Conservation (phyloP, 768 basidiomycete genomes). For the Auricularia cornea region DNA sequence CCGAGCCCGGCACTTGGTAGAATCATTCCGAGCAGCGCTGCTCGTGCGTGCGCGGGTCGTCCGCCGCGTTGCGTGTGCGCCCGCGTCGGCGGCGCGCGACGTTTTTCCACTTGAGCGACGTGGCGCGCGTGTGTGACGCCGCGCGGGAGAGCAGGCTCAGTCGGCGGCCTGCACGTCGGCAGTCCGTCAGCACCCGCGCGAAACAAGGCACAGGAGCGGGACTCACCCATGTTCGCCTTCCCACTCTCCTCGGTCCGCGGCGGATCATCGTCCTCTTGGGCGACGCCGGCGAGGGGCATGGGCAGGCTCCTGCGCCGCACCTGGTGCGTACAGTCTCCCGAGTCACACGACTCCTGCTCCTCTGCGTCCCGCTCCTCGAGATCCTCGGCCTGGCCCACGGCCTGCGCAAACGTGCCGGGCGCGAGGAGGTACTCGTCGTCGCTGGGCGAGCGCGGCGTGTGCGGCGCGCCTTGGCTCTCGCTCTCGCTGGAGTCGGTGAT, state of each 20-base stretch:
- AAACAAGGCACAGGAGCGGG: not conserved
- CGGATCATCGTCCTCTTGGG: not conserved
- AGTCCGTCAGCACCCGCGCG: not conserved
- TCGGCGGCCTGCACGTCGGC: not conserved
- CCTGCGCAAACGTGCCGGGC: not conserved
- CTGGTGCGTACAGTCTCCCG: not conserved
- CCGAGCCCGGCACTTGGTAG: too few species aligned
- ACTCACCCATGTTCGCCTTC: not conserved
- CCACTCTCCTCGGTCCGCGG: not conserved
- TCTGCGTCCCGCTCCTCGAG: not conserved
- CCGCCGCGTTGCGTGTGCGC: not conserved
- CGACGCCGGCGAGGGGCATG: too few species aligned
- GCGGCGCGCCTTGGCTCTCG: too few species aligned
- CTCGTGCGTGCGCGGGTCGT: too few species aligned
- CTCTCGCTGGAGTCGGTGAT: too few species aligned
- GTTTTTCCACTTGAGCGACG: not conserved
- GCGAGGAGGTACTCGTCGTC: not conserved
- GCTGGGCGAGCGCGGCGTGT: not conserved
- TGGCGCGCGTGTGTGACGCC: not conserved
- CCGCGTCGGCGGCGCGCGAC: not conserved
- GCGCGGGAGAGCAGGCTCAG: not conserved
- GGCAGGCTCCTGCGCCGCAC: not conserved
- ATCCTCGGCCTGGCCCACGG: not conserved
- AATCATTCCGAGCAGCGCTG: too few species aligned
- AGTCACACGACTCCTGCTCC: not conserved